A percentile compares a stretch with the other conserved stretches of the same genome.
phyloP scores from a whole-genome alignment of 129 eudicot species.

The Calendula officinalis region DNA sequence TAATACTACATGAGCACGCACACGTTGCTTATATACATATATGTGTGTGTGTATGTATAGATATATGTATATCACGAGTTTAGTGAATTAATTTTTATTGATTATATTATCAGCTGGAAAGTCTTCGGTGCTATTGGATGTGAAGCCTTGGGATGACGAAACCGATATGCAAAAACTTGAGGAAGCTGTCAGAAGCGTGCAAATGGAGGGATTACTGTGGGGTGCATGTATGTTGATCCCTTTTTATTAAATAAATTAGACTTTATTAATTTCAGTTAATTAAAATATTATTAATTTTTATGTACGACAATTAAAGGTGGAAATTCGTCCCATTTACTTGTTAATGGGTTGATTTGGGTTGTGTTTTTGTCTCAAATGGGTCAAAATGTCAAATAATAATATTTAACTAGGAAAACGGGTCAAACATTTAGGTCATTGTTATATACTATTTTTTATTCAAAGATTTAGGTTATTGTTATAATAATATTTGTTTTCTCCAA shows the following conservation, averaged over 20 bases:
- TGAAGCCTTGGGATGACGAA: conserved; percentile 98
- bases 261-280: conserved; percentile 1
- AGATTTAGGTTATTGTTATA: not conserved
- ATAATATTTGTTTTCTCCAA: too few relatives aligned
- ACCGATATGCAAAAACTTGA: conserved; percentile 93
- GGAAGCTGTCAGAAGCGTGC: conserved; percentile 82
- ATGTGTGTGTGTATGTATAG: too few relatives aligned
- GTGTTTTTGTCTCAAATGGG: not conserved
- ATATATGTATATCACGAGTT: not conserved
- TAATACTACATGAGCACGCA: not conserved
- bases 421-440: too few relatives aligned
- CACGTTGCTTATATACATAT: not conserved
- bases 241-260: not conserved
- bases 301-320: not conserved
- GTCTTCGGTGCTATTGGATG: conserved; percentile 76
- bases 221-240: conserved; percentile 70
- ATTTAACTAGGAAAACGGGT: too few relatives aligned
- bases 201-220: conserved; percentile 79
- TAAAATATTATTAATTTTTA: not conserved
- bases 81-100: not conserved
- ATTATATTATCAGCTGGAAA: conserved; percentile 56
- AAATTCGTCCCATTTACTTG: not conserved
- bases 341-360: not conserved
- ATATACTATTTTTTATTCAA: not conserved
- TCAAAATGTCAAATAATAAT: not conserved